Evolutionary conservation across 139 green algal genomes (phyloP), one percentile per base, ranked within the genome.

Genomic region (Chlamydomonas urium): DNA sequence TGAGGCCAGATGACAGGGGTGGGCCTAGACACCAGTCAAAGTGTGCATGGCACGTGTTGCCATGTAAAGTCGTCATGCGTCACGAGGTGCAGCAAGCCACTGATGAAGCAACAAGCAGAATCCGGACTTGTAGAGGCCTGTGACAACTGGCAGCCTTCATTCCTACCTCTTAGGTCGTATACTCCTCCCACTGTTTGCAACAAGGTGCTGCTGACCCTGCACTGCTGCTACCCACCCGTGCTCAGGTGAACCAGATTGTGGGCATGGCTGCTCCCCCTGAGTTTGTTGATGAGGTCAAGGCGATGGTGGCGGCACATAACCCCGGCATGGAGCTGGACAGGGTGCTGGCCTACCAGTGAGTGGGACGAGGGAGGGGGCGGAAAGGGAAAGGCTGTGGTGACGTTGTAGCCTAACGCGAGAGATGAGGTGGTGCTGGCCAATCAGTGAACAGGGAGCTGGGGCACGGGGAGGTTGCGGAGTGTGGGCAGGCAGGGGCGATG

Each of bases 341-440:
- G 8, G 45, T 72, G 31, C 50, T 45, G 0, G 66, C 66, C 8
- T 69, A 81, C 10, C 79, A 85, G 45, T 56, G 45, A 56, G 45
- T 56, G 17, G 21, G 17, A 26, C 21, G 17, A 56, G 21, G 17
- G 17, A 56, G 17, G 21, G 17, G 17, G 17, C 17, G 17, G 17
- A 26, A 26, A 26, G 45, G 17, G 17, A 26, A 56, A 56, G 45
- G 17, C 45, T 21, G 17, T 56, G 21, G 21, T 17, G 45, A 56
- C 21, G 21, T 17, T 26, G 17, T 56, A 21, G 21, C 17, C 21
- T 26, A 21, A 17, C 17, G 45, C 45, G 21, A 56, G n/a, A n/a
- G n/a, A n/a, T n/a, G n/a, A n/a, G n/a, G n/a, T n/a, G n/a, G n/a
- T n/a, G n/a, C n/a, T n/a, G n/a, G n/a, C n/a, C n/a, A n/a, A n/a